Conservation (phyloP, 2,329 filamentous ascomycete species). For the Calonectria pseudoturangicola region DNA sequence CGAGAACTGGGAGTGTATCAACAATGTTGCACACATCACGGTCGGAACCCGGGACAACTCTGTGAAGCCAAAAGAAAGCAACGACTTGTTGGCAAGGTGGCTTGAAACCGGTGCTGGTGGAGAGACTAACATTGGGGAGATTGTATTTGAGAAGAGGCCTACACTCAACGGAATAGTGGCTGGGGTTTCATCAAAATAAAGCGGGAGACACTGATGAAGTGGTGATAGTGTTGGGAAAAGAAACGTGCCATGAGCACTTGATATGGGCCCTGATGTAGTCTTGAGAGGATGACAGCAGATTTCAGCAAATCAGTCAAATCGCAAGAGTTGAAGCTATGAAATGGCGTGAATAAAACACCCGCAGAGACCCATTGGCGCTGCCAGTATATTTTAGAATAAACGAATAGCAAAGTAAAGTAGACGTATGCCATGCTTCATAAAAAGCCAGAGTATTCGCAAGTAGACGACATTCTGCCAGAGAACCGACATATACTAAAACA, state of each 20-base stretch:
- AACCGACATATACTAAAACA: neutral
- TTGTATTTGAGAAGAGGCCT: slow-evolving; percentile 70
- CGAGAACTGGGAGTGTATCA: slow-evolving; percentile 80
- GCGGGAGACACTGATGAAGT: neutral
- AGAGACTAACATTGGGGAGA: slow-evolving; percentile 67
- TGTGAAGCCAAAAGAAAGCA: slow-evolving; percentile 96
- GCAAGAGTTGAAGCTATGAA: neutral
- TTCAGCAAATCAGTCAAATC: neutral
- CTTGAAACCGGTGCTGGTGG: slow-evolving; percentile 71
- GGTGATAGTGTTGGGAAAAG: neutral
- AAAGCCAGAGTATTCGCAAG: neutral
- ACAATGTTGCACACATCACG: slow-evolving; percentile 90
- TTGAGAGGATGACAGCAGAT: neutral
- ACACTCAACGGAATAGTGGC: slow-evolving; percentile 68
- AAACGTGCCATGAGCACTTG: neutral
- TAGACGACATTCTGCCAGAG: neutral
- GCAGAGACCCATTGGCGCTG: neutral
- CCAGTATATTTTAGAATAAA: neutral
- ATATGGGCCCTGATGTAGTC: too few relatives aligned
- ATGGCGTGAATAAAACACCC: neutral
- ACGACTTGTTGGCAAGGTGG: slow-evolving; percentile 87
- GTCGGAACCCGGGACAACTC: slow-evolving; percentile 84
- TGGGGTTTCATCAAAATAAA: slow-evolving; percentile 69
- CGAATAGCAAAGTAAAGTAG: neutral
- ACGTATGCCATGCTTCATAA: neutral